A percentile compares a stretch with the other conserved stretches of the same genome.
phyloP scores from a whole-genome alignment of 176 grass and related monocot genomes.

The Carex parvula region DNA sequence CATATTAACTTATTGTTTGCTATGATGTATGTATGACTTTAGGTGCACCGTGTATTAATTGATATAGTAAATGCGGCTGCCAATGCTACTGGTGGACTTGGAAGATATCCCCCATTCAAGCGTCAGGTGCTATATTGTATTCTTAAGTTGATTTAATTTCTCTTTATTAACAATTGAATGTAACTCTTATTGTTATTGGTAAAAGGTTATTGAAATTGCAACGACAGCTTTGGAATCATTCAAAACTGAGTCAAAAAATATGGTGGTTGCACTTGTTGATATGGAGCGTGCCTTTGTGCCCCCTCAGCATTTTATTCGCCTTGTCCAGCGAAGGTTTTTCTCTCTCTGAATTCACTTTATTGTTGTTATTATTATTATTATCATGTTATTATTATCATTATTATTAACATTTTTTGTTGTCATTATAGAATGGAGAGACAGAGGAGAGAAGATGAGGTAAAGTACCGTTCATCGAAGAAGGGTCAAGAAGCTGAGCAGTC shows the following conservation, averaged over 20 bases:
- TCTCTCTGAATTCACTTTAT: background rate
- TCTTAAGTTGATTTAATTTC: conserved; percentile 26
- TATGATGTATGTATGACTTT: conserved; percentile 27
- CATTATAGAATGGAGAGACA: conserved; percentile 83
- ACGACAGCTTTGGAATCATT: conserved; percentile 78
- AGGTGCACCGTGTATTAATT: conserved; percentile 90
- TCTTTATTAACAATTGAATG: conserved; percentile 7
- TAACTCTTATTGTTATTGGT: conserved; percentile 20
- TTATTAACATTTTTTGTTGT: background rate
- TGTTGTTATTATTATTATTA: background rate
- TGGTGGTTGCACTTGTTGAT: conserved; percentile 95
- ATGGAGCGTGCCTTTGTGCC: conserved; percentile 97
- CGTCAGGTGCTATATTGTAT: conserved; percentile 63
- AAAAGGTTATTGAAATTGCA: conserved; percentile 76
- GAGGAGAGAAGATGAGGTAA: conserved; percentile 75
- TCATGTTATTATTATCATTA: background rate
- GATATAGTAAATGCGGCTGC: conserved; percentile 86
- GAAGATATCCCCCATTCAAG: conserved; percentile 94
- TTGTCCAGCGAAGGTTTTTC: conserved; percentile 85
- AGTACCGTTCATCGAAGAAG: conserved; percentile 73
- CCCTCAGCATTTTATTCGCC: conserved; percentile 87
- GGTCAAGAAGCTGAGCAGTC: conserved; percentile 68
- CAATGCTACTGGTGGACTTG: conserved; percentile 84
- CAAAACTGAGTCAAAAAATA: conserved; percentile 86
- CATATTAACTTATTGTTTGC: conserved; percentile 15